phyloP scores from a whole-genome alignment of 176 grass and related monocot species.

The Tillandsia fasciculata region DNA sequence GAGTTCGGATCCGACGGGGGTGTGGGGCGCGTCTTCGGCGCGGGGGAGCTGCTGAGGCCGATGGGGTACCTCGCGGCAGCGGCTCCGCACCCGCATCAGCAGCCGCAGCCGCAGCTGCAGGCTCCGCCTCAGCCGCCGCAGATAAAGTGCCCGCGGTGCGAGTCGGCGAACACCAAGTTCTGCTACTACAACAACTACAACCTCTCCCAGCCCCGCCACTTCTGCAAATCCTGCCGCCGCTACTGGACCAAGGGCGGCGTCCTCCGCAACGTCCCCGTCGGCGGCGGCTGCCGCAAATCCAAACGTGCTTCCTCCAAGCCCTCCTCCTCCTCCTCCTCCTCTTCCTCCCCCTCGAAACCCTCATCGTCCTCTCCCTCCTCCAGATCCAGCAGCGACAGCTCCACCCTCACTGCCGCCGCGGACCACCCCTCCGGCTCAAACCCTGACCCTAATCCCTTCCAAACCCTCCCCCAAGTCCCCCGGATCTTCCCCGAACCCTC shows the following conservation, averaged over 20 bases:
- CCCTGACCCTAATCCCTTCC: neutral
- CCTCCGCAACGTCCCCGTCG: conserved; percentile 60
- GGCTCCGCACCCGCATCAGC: neutral
- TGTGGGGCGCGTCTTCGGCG: conserved; percentile 7
- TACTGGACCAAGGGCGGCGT: conserved; percentile 69
- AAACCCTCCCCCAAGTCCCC: neutral
- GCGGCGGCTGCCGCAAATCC: conserved; percentile 42
- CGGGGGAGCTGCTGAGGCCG: neutral
- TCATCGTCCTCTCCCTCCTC: neutral
- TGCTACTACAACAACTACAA: conserved; percentile 99
- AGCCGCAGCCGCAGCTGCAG: neutral
- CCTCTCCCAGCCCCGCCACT: conserved; percentile 54
- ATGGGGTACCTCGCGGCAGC: conserved; percentile 6
- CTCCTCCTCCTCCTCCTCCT: no score
- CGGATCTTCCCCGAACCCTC: neutral
- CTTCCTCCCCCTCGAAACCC: no score
- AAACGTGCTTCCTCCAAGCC: no score
- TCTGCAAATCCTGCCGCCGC: conserved; percentile 54
- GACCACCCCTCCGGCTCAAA: neutral
- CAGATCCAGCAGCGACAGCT: conserved; percentile 6
- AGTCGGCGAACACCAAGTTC: conserved; percentile 87
- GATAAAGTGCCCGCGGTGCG: conserved; percentile 57
- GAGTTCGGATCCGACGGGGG: conserved; percentile 4
- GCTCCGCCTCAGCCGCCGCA: neutral
- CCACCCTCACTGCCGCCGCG: neutral